These are phyloP conservation scores for Boletus sp. DNA, from an alignment of 768 basidiomycete species.

Conservation along the genomic window DNA sequence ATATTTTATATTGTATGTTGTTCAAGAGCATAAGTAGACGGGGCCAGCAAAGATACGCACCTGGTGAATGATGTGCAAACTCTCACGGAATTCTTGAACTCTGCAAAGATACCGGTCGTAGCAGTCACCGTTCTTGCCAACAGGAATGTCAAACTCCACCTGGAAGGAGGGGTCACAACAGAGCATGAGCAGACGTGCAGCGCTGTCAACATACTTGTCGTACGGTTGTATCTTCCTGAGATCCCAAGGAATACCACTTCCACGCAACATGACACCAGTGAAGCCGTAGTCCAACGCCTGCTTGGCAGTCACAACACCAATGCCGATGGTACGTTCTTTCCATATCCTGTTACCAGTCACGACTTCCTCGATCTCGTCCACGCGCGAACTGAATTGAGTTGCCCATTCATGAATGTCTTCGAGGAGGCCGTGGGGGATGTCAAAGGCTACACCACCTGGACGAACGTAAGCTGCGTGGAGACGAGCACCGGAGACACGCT, in stretches of 20 bases:
- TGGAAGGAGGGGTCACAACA: conserved; percentile 24
- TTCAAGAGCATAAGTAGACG: background rate
- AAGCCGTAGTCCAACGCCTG: conserved; percentile 91
- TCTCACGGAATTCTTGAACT: conserved; percentile 98
- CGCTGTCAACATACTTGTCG: conserved; percentile 61
- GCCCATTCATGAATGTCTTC: conserved; percentile 99
- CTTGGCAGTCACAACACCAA: conserved; percentile 89
- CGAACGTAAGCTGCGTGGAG: conserved; percentile 97
- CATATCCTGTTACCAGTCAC: conserved; percentile 97
- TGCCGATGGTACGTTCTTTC: conserved; percentile 90
- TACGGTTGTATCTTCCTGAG: conserved; percentile 89
- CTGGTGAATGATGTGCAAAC: conserved; percentile 82
- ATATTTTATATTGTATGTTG: background rate
- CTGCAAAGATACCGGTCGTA: conserved; percentile 97
- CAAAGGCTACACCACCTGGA: conserved; percentile 96
- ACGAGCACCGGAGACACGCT: conserved; percentile 96
- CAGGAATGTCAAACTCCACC: conserved; percentile 98
- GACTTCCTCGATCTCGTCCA: conserved; percentile 98
- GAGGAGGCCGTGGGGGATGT: conserved; percentile 96
- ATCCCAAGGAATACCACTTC: conserved; percentile 94
- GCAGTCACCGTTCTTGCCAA: conserved; percentile 96
- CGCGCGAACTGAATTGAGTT: conserved; percentile 84
- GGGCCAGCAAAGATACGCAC: conserved; percentile 30
- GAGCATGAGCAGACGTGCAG: background rate
- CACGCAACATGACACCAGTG: conserved; percentile 95